Percentiles rank a stretch among this genome's conserved stretches.
Conservation (phyloP, 192 early-diverging fungal species). For the Cetraspora pellucida region DNA sequence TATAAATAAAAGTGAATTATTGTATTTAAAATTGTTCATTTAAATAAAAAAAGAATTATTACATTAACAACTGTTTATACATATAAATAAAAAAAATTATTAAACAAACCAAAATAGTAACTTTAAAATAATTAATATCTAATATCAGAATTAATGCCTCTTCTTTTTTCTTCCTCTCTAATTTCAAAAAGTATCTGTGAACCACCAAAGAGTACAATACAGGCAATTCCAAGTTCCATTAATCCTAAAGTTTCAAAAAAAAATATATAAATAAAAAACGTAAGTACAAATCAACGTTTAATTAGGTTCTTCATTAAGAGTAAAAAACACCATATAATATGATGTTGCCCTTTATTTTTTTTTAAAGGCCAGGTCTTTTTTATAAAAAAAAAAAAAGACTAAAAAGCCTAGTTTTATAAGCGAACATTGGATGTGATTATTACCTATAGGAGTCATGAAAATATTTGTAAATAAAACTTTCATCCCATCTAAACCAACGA, state of each 20-base stretch:
- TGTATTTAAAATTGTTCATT: too few relatives aligned
- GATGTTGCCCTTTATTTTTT: too few relatives aligned
- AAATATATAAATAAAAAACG: constrained; percentile 20
- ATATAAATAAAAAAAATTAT: too few relatives aligned
- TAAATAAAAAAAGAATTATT: too few relatives aligned
- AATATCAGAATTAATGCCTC: constrained; percentile 35
- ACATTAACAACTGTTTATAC: too few relatives aligned
- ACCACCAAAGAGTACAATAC: constrained; percentile 59
- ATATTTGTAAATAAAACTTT: constrained; percentile 70
- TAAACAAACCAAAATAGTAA: too few relatives aligned
- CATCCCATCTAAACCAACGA: constrained; percentile 86
- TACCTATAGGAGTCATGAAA: constrained; percentile 58
- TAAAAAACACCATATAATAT: too few relatives aligned
- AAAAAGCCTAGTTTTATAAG: too few relatives aligned
- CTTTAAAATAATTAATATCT: neutral
- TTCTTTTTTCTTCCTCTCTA: constrained; percentile 71
- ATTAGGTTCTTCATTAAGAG: neutral
- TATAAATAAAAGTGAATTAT: too few relatives aligned
- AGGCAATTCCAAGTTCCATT: constrained; percentile 52
- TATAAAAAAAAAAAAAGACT: too few relatives aligned
- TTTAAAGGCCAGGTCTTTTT: too few relatives aligned
- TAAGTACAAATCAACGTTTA: neutral
- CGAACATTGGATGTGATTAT: neutral
- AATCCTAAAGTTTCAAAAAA: constrained; percentile 42
- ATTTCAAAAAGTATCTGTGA: constrained; percentile 84